Evolutionary conservation across 2,329 filamentous ascomycete genomes (phyloP), one percentile per base, ranked within the genome.

Genomic region (Truncatella angustata): DNA sequence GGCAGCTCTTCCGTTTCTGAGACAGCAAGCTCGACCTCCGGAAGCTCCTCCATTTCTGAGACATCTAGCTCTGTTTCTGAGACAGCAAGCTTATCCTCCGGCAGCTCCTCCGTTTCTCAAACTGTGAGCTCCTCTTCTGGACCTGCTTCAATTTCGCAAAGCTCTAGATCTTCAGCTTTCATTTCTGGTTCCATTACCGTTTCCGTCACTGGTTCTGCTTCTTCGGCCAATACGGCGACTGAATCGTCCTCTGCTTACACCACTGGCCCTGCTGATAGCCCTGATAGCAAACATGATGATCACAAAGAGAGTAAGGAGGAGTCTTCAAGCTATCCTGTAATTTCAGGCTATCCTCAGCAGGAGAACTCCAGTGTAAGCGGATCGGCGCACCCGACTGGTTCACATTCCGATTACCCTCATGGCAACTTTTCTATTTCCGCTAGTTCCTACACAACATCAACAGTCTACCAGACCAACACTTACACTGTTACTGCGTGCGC

Each of bases 401-500:
- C 20, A 5, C 24, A 10, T 9, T 14, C 20, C 2, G 20, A 10
- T n/a, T 14, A 43, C 12, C 36, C 12, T 43, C 6, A 9, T n/a
- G 16, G 16, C 40, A 26, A 12, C 12, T 6, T 14, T 6, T 43
- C 40, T 48, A 18, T 4, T 10, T 35, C 28, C 24, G 20, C 37
- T 4, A 53, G 56, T 23, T 16, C 20, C 57, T 68, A 36, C 20
- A 48, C 52, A 10, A 58, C 63, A 18, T 63, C 61, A 16, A 66
- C 65, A n/a, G 44, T 66, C 50, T 61, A 61, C 51, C 50, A 56
- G 32, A 65, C 61, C 18, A 60, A 60, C 40, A 56, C 51, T 10
- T 61, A 62, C 52, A 71, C 71, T 46, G 58, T 69, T 35, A 73
- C 63, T 21, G 61, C 63, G 16, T 66, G 65, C 59, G 55, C 56